A percentile compares a stretch with the other conserved stretches of the same genome.
Conservation (phyloP, 2,329 filamentous ascomycete species). For the Stenocarpella maydis region DNA sequence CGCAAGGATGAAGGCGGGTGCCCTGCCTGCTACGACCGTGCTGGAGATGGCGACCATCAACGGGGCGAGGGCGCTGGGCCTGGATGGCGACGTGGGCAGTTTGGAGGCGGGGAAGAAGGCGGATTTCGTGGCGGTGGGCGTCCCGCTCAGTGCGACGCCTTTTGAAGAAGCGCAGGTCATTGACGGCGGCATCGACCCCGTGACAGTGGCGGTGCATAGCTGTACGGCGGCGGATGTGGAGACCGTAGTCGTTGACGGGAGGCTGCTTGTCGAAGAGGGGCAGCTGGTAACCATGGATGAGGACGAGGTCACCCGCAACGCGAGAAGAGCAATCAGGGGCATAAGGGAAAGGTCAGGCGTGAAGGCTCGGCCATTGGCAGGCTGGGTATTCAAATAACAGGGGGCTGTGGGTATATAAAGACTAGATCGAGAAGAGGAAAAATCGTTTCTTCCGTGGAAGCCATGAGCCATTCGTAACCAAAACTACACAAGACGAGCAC, state of each 20-base stretch:
- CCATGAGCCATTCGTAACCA: conserved; percentile 26
- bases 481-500: conserved; percentile 1
- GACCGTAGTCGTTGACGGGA: conserved; percentile 41
- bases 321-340: conserved; percentile 6
- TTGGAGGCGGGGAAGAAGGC: conserved; percentile 54
- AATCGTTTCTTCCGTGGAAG: conserved; percentile 28
- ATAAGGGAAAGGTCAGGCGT: conserved; percentile 17
- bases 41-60: conserved; percentile 62
- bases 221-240: conserved; percentile 40
- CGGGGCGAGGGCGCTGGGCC: conserved; percentile 56
- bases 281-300: conserved; percentile 40
- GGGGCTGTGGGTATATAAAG: conserved; percentile 17
- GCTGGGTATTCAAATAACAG: conserved; percentile 21
- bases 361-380: conserved; percentile 18
- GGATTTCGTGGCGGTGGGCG: conserved; percentile 46
- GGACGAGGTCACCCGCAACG: conserved; percentile 14
- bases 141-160: conserved; percentile 6
- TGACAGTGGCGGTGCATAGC: conserved; percentile 45
- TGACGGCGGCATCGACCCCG: conserved; percentile 46
- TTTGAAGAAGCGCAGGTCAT: conserved; percentile 37
- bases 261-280: conserved; percentile 39
- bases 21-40: conserved; percentile 53
- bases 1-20: conserved; percentile 49
- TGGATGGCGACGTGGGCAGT: conserved; percentile 49
- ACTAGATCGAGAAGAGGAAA: conserved; percentile 20